Conservation (phyloP, 2,329 filamentous ascomycete genomes). For the Ilyonectria destructans region DNA sequence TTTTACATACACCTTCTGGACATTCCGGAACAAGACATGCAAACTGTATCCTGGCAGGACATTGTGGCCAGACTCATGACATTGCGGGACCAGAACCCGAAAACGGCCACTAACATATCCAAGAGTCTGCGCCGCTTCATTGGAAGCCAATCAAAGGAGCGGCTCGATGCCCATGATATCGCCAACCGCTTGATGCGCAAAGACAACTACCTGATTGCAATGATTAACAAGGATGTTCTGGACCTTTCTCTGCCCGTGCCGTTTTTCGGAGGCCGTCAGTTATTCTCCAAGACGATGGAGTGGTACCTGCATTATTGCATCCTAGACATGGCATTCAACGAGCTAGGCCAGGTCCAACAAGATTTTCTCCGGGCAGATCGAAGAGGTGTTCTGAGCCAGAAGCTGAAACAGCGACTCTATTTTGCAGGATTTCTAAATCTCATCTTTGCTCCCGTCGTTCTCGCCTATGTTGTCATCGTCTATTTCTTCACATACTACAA, state of each 20-base stretch:
- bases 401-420: constrained; percentile 82
- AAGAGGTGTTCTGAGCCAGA: constrained; percentile 83
- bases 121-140: constrained; percentile 71
- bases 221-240: constrained; percentile 97
- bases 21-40: constrained; percentile 88
- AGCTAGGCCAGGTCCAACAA: constrained; percentile 87
- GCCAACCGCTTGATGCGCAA: constrained; percentile 96
- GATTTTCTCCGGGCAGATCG: constrained; percentile 89
- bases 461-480: constrained; percentile 88
- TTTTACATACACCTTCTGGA: constrained; percentile 89
- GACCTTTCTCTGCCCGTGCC: constrained; percentile 90
- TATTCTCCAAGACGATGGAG: constrained; percentile 91
- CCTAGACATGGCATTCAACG: constrained; percentile 94
- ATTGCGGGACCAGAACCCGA: constrained; percentile 88
- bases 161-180: constrained; percentile 96
- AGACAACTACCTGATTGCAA: constrained; percentile 96
- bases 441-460: constrained; percentile 87
- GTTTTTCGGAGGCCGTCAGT: constrained; percentile 82
- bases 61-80: constrained; percentile 89
- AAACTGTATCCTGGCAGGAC: constrained; percentile 95
- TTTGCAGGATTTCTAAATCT: constrained; percentile 91
- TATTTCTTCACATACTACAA: constrained; percentile 98
- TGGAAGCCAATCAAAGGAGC: constrained; percentile 91
- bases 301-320: constrained; percentile 95
- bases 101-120: constrained; percentile 76